Base-by-base conservation (phyloP, 768 basidiomycete species). In the Boletellus sp. region DNA sequence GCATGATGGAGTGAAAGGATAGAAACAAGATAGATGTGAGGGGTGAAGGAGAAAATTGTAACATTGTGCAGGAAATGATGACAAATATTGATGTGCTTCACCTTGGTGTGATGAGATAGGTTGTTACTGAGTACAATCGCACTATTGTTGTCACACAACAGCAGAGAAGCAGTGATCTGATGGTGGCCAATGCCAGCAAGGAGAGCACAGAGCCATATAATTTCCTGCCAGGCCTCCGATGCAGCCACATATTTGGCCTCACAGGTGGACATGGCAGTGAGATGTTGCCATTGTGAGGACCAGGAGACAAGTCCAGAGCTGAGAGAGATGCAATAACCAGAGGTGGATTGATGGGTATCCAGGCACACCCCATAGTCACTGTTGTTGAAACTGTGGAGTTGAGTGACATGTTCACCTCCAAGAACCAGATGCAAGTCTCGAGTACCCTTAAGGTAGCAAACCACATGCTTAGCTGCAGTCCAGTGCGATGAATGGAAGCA, bases 401-500 rank as follows among this genome's bases (percentile, higher is more conserved):
- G 37, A 11, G 37, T 20, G 20, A 39, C 11, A 22, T 39, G 37
- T 2, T 39, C 37, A 20, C 37, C 37, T 4, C 37, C 37, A 11
- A 39, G 37, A 11, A 22, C 11, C 3, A 39, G 20, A 2, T 20
- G 4, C 10, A 39, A 11, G 20, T 5, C 20, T 3, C 20, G 37
- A 10, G 20, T 39, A 3, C 37, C 37, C 20, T 39, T 39, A 4
- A 39, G 37, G 12, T 39, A 39, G 10, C 20, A 13, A 10, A 39
- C 20, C 3, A 39, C 37, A 22, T 20, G 20, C 20, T 39, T 39
- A 13, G 57, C 48, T 1, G 61, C 59, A 0, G 57, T 44, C 47
- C 56, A 41, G 20, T 62, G 63, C 0, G n/a, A 28, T 0, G 37
- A 28, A 0, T 47, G 42, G 20, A 49, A 58, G 7, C 15, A 44